These are phyloP conservation scores for Paraconiothyrium brasiliense DNA, from an alignment of 2,329 filamentous ascomycete species.

Conservation along the genomic window DNA sequence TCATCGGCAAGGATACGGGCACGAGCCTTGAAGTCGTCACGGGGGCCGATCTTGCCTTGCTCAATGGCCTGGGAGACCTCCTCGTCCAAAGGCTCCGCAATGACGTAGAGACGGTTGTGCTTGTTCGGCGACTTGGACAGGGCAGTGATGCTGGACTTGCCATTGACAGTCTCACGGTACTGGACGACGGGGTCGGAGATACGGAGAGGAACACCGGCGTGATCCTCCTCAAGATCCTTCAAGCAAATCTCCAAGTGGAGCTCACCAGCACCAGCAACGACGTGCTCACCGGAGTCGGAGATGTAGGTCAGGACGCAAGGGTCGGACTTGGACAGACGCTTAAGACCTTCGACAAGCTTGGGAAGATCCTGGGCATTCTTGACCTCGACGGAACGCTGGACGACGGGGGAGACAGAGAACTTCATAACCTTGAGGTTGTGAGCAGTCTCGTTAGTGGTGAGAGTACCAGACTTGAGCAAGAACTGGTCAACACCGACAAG, in stretches of 20 bases:
- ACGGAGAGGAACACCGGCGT: slow-evolving; percentile 97
- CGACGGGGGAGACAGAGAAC: slow-evolving; percentile 99
- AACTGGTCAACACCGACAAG: slow-evolving; percentile 99
- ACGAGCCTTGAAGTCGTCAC: slow-evolving; percentile 99
- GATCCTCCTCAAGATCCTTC: slow-evolving; percentile 99
- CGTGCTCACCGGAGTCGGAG: slow-evolving; percentile 94
- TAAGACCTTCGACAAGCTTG: slow-evolving; percentile 99
- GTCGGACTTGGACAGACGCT: slow-evolving; percentile 99
- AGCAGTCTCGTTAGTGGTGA: slow-evolving; percentile 94
- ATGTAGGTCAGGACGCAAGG: slow-evolving; percentile 95
- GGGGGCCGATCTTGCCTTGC: slow-evolving; percentile 86
- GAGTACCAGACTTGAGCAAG: slow-evolving; percentile 99
- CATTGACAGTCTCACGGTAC: slow-evolving; percentile 95
- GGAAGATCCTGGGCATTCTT: slow-evolving; percentile 99
- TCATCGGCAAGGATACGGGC: slow-evolving; percentile 96
- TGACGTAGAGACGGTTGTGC: slow-evolving; percentile 99
- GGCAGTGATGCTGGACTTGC: slow-evolving; percentile 89
- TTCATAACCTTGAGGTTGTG: slow-evolving; percentile 99
- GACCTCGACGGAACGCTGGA: slow-evolving; percentile 97
- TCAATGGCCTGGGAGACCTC: slow-evolving; percentile 93
- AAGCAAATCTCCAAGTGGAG: slow-evolving; percentile 99
- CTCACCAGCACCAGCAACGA: slow-evolving; percentile 99
- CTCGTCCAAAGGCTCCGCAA: slow-evolving; percentile 88
- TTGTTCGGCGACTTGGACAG: slow-evolving; percentile 99
- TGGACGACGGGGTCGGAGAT: slow-evolving; percentile 98